Conservation (phyloP, 1,139 yeast genomes). For the Yamadazyma sp. region DNA sequence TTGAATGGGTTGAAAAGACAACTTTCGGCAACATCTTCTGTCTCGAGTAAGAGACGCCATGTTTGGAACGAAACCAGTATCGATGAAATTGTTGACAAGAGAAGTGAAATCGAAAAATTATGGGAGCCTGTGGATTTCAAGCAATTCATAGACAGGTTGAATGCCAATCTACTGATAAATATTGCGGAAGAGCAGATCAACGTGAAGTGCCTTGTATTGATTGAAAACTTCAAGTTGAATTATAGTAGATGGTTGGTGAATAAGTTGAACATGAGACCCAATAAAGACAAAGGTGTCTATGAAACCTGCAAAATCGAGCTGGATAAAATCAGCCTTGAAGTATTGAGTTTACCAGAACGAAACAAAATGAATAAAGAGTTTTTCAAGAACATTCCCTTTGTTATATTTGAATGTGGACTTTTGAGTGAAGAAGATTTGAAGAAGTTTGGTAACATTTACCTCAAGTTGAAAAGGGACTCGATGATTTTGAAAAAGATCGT, state of each 20-base stretch:
- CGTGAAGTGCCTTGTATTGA: slow-evolving; percentile 38
- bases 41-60: slow-evolving; percentile 17
- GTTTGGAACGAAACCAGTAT: slow-evolving; percentile 15
- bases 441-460: slow-evolving; percentile 18
- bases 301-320: slow-evolving; percentile 21
- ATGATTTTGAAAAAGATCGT: slow-evolving; percentile 38
- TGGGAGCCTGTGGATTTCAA: slow-evolving; percentile 43
- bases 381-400: slow-evolving; percentile 38
- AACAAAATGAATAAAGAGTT: slow-evolving; percentile 33
- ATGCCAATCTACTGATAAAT: slow-evolving; percentile 22
- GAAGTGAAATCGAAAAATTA: slow-evolving; percentile 33
- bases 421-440: slow-evolving; percentile 16
- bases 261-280: slow-evolving; percentile 34
- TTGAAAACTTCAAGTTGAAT: slow-evolving; percentile 43
- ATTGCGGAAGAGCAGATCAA: slow-evolving; percentile 21
- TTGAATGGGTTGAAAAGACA: slow-evolving; percentile 21
- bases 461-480: slow-evolving; percentile 37
- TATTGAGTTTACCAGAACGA: slow-evolving; percentile 42
- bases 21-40: slow-evolving; percentile 17
- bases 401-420: slow-evolving; percentile 50
- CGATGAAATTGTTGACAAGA: slow-evolving; percentile 24
- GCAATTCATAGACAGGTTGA: slow-evolving; percentile 23
- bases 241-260: slow-evolving; percentile 49
- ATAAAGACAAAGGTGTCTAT: slow-evolving; percentile 28
- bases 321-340: slow-evolving; percentile 24